Base-by-base conservation (phyloP, 2,329 filamentous ascomycete species). In the Verticillium albo-atrum region DNA sequence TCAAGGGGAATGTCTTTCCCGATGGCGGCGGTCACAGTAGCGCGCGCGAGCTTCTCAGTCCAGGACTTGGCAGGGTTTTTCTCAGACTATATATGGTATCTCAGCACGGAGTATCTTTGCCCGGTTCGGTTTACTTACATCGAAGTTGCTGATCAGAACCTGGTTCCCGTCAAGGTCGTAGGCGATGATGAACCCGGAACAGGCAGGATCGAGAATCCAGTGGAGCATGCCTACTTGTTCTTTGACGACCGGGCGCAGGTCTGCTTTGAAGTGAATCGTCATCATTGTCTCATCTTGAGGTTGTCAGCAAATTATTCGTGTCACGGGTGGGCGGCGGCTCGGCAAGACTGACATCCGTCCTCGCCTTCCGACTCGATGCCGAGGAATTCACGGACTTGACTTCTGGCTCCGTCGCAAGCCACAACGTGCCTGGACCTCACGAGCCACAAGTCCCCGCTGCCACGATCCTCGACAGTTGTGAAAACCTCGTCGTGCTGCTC, bases 211-310 rank as follows among this genome's bases (percentile, higher is more conserved):
- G 62, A 75, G 72, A 20, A 79, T 70, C 76, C 75, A 79, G 61
- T 78, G 74, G 3, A 79, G 64, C 75, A 79, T 78, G 5, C 77
- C 76, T 1, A 76, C 72, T 25, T 70, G 66, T 0, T 74, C 68
- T 3, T 68, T 66, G 0, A 79, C 64, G 0, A 79, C 65, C 1
- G 74, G 70, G 0, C 73, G 68, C 2, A 78, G 66, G 52, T 79
- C 67, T 0, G 75, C 74, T 47, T 76, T 76, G 62, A 79, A 73
- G 50, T 79, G 75, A 15, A 79, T 78, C 0, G 76, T 78, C 76
- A 79, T 78, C 76, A 78, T 78, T 0, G 74, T 77, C 58, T 77
- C 75, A 37, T 75, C 74, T 75, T 7, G 4, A 23, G n/a, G 3
- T 30, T 59, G 61, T 63, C 57, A 68, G 50, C 42, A 12, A 37